A percentile compares a stretch with the other conserved stretches of the same genome.
Evolutionary conservation across 768 basidiomycete species (phyloP).

Genomic region (Rossbeevera mucosa): DNA sequence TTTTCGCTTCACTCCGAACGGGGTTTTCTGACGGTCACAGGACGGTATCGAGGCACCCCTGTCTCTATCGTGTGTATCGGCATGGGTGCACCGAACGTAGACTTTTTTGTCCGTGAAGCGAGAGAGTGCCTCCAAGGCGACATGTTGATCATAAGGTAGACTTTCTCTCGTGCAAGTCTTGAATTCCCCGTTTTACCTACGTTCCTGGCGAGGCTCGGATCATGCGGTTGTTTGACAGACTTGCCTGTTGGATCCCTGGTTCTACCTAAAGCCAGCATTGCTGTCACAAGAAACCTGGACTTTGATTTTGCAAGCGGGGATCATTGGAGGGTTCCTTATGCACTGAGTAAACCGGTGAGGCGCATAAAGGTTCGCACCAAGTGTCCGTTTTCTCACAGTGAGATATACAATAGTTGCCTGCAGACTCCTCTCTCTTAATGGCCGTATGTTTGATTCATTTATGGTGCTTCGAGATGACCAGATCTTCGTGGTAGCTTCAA

Average conservation of each 20-base stretch:
- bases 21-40: slow-evolving; percentile 72
- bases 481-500: slow-evolving; percentile 38
- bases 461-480: background rate
- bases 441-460: slow-evolving; percentile 37
- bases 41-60: slow-evolving; percentile 56
- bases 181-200: background rate
- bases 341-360: slow-evolving; percentile 60
- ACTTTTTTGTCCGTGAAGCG: slow-evolving; percentile 80
- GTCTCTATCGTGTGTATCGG: slow-evolving; percentile 76
- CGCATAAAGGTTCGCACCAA: background rate
- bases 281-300: slow-evolving; percentile 70
- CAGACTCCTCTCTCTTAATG: slow-evolving; percentile 50
- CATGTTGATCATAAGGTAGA: slow-evolving; percentile 48
- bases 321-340: slow-evolving; percentile 45
- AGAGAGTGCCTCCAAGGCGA: slow-evolving; percentile 68
- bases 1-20: slow-evolving; percentile 69
- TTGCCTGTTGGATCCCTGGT: slow-evolving; percentile 74
- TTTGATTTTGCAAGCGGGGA: slow-evolving; percentile 59
- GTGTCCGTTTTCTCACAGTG: slow-evolving; percentile 1
- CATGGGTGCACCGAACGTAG: slow-evolving; percentile 80
- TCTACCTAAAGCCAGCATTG: slow-evolving; percentile 63
- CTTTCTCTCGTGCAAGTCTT: background rate
- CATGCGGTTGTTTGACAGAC: slow-evolving; percentile 68
- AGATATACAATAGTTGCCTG: slow-evolving; percentile 41
- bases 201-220: slow-evolving; percentile 56